These are phyloP conservation scores for Hymenoscyphus occultus DNA, from an alignment of 2,329 filamentous ascomycete species.

Conservation along the genomic window DNA sequence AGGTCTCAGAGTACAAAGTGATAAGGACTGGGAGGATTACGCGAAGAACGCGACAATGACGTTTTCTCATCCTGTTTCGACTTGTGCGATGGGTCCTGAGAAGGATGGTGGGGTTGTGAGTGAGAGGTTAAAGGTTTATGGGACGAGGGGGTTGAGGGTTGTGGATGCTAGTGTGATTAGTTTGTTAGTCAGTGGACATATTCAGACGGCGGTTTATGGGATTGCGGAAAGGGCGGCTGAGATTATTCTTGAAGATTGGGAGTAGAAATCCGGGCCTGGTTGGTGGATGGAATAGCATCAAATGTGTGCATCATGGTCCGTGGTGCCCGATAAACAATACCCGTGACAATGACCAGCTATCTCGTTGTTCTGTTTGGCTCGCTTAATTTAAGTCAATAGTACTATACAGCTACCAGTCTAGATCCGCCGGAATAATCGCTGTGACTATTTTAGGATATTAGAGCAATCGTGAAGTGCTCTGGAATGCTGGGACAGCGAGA, in stretches of 20 bases:
- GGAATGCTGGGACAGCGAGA: too few species aligned
- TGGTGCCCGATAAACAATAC: too few species aligned
- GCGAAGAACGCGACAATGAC: neutral
- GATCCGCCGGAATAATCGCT: too few species aligned
- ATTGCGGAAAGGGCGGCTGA: slow-evolving; percentile 9
- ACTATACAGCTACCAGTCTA: too few species aligned
- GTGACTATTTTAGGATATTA: too few species aligned
- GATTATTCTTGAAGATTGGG: slow-evolving; percentile 3
- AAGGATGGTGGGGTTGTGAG: slow-evolving; percentile 3
- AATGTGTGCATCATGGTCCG: too few species aligned
- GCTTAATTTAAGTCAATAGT: too few species aligned
- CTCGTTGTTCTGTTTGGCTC: too few species aligned
- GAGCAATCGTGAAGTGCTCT: too few species aligned
- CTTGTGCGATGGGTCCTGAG: slow-evolving; percentile 6
- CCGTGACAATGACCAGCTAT: too few species aligned
- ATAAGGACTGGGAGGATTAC: slow-evolving; percentile 5
- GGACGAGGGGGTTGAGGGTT: slow-evolving; percentile 1
- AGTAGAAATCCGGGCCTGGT: neutral
- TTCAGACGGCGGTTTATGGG: slow-evolving; percentile 9
- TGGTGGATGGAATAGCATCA: too few species aligned
- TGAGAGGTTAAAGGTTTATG: slow-evolving; percentile 3
- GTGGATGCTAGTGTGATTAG: slow-evolving; percentile 6
- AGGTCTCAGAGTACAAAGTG: slow-evolving; percentile 7
- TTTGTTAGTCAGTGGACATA: slow-evolving; percentile 6
- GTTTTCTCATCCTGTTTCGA: slow-evolving; percentile 8